Conservation (phyloP, 2,329 filamentous ascomycete species). For the Cladosporium halotolerans region DNA sequence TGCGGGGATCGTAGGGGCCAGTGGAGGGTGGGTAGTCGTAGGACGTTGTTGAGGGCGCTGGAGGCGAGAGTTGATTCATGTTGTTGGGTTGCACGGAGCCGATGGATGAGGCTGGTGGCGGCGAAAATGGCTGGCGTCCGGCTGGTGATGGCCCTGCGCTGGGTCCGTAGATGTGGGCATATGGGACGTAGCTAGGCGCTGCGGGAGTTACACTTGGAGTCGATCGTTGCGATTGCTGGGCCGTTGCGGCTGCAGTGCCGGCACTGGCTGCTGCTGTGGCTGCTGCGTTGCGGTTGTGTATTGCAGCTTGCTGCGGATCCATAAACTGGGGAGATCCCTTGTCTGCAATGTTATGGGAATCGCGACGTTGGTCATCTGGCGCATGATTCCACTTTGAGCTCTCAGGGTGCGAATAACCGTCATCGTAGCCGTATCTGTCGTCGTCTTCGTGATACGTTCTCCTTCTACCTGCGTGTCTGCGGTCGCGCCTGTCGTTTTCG, state of each 20-base stretch:
- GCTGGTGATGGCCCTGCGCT: neutral
- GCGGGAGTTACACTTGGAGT: constrained; percentile 12
- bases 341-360: neutral
- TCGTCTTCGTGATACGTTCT: constrained; percentile 15
- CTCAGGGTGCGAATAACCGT: constrained; percentile 12
- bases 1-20: neutral
- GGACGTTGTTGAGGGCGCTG: neutral
- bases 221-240: neutral
- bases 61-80: constrained; percentile 19
- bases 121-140: constrained; percentile 3
- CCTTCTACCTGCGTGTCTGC: neutral
- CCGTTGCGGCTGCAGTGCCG: constrained; percentile 16
- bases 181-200: constrained; percentile 28
- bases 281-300: constrained; percentile 7
- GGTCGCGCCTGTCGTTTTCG: neutral
- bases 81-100: constrained; percentile 21
- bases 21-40: neutral
- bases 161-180: constrained; percentile 29
- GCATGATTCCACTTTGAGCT: neutral
- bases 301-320: neutral
- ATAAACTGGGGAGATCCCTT: neutral
- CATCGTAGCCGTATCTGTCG: constrained; percentile 20
- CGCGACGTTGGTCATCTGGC: neutral
- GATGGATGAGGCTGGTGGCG: constrained; percentile 17
- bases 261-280: constrained; percentile 16